Evolutionary conservation across 768 basidiomycete species (phyloP), one percentile per base, ranked within the genome.

Genomic region (Pleurotus eryngii): DNA sequence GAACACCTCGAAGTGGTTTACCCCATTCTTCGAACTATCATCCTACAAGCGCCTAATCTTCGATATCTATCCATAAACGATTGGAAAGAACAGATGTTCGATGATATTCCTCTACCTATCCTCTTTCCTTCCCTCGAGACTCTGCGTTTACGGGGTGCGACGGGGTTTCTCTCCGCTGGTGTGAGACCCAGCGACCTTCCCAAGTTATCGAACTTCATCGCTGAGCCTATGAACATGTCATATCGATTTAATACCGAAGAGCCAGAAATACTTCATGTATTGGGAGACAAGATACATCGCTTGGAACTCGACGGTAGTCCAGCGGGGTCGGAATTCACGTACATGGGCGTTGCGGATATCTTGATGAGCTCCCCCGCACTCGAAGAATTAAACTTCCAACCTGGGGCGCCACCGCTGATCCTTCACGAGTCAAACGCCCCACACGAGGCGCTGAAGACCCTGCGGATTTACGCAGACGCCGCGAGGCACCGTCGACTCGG

Each of bases 271-370:
- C 51, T 54, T 3, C 51, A 42, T n/a, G 51, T 38, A 8, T 39
- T 54, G n/a, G 51, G 51, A 11, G 38, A 54, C 15, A 35, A 42
- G 51, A 54, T 54, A 40, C 51, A 26, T 11, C 17, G 51, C 39
- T 54, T 54, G 39, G 51, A 54, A 38, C 39, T 54, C 22, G 51
- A 54, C 20, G 51, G 51, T 12, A 54, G 51, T 42, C 51, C 51
- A 54, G 51, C 51, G 8, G 51, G 51, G 1, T 54, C 51, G 15
- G 51, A 54, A 20, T 17, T 20, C 39, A 54, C 35, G 5, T 54
- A 54, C 27, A 54, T 54, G 51, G 51, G 51, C 8, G 39, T 54
- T 22, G 51, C 20, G 18, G 51, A 54, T 42, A 39, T 54, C 39
- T 39, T 54, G 6, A 15, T 22, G 11, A 54, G 51, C 18, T 54